A percentile compares a stretch with the other conserved stretches of the same genome.
Conservation (phyloP, 2,329 filamentous ascomycete genomes). For the Xylariales sp. region DNA sequence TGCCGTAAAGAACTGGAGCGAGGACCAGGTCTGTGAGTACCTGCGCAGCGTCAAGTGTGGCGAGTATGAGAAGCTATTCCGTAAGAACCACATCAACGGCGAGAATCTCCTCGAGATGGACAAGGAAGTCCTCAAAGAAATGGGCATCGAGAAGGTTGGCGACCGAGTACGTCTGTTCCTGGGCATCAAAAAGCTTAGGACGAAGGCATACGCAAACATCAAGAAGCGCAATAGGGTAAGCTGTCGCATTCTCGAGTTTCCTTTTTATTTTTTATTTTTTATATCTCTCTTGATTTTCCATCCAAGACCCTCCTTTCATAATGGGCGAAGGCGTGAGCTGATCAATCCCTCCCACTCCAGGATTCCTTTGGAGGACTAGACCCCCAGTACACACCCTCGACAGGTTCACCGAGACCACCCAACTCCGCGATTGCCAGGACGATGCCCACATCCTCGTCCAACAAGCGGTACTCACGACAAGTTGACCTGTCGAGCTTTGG, state of each 20-base stretch:
- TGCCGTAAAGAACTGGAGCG: constrained; percentile 81
- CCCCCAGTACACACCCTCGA: constrained; percentile 55
- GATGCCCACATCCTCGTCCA: constrained; percentile 40
- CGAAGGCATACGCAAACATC: constrained; percentile 69
- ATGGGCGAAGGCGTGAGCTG: constrained; percentile 6
- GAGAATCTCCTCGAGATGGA: constrained; percentile 97
- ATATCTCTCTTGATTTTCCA: no score
- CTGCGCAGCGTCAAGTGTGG: constrained; percentile 85
- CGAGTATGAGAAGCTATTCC: constrained; percentile 87
- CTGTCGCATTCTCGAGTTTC: constrained; percentile 10
- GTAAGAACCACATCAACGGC: constrained; percentile 93
- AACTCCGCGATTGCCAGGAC: constrained; percentile 44
- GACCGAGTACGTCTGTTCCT: constrained; percentile 89
- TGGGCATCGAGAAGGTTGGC: constrained; percentile 97
- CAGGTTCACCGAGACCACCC: constrained; percentile 59
- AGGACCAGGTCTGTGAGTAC: constrained; percentile 88
- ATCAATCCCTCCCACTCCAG: constrained; percentile 35
- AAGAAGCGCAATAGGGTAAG: constrained; percentile 83
- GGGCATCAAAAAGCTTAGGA: constrained; percentile 77
- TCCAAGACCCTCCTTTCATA: no score
- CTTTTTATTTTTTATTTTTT: no score
- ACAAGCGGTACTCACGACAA: constrained; percentile 62
- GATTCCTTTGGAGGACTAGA: constrained; percentile 83
- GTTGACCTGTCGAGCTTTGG: constrained; percentile 40
- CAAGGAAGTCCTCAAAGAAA: constrained; percentile 92